phyloP scores from a whole-genome alignment of 495 filamentous ascomycete species.

The Aspergillus mulundensis region DNA sequence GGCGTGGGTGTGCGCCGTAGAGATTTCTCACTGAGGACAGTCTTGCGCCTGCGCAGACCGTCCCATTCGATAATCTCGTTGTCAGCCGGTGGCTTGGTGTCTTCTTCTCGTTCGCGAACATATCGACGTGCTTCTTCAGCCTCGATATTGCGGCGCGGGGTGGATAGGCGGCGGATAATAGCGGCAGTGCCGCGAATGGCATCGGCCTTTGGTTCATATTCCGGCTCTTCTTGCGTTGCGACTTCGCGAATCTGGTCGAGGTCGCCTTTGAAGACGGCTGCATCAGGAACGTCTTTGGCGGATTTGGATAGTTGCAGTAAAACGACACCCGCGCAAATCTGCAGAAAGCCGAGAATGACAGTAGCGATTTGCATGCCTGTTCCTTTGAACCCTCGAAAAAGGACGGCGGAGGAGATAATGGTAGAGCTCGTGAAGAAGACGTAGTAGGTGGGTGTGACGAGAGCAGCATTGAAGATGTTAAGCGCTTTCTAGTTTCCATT shows the following conservation, averaged over 20 bases:
- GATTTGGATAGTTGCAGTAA: constrained; percentile 96
- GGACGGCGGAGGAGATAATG: constrained; percentile 85
- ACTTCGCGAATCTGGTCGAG: constrained; percentile 93
- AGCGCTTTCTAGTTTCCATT: constrained; percentile 79
- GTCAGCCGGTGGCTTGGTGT: constrained; percentile 72
- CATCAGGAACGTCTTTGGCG: constrained; percentile 92
- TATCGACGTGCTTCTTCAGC: constrained; percentile 74
- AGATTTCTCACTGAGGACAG: constrained; percentile 53
- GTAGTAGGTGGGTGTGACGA: constrained; percentile 98
- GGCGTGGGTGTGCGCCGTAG: constrained; percentile 36
- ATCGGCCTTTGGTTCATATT: constrained; percentile 93
- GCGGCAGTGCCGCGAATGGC: constrained; percentile 90
- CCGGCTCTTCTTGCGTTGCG: constrained; percentile 88
- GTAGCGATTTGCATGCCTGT: constrained; percentile 75
- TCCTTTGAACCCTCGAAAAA: constrained; percentile 94
- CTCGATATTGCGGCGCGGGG: constrained; percentile 71
- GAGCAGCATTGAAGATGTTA: constrained; percentile 93
- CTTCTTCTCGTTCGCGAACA: constrained; percentile 68
- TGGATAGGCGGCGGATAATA: constrained; percentile 80
- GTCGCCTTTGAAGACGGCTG: constrained; percentile 89
- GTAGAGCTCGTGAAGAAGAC: constrained; percentile 96
- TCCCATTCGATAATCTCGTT: constrained; percentile 88
- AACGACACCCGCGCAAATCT: constrained; percentile 95
- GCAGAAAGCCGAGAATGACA: constrained; percentile 88
- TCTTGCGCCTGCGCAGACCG: constrained; percentile 80